phyloP scores from a whole-genome alignment of 2,329 filamentous ascomycete genomes.

The Xylaria sp. region DNA sequence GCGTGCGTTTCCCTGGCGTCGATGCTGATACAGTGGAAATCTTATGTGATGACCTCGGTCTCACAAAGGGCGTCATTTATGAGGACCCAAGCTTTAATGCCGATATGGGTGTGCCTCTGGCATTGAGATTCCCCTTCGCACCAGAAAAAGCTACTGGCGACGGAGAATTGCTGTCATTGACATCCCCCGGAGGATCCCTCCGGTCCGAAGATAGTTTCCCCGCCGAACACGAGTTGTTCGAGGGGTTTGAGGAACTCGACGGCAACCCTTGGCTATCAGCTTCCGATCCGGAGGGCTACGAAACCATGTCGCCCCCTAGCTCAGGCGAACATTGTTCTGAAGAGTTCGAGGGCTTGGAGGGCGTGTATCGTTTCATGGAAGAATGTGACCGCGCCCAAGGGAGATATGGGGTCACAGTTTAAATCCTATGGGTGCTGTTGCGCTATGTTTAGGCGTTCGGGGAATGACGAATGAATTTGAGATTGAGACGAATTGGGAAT shows the following conservation, averaged over 20 bases:
- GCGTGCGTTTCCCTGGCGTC: conserved; percentile 89
- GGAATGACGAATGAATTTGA: not conserved
- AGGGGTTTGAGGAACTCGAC: conserved; percentile 46
- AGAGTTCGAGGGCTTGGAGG: conserved; percentile 61
- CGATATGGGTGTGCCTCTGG: conserved; percentile 71
- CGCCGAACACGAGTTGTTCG: conserved; percentile 48
- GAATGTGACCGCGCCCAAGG: conserved; percentile 56
- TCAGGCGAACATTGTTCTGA: conserved; percentile 52
- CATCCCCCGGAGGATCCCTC: conserved; percentile 56
- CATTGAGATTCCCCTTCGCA: conserved; percentile 85
- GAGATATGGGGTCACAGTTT: conserved; percentile 6
- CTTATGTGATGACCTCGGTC: conserved; percentile 85
- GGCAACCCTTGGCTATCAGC: conserved; percentile 57
- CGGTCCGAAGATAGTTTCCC: conserved; percentile 46
- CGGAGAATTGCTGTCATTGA: conserved; percentile 39
- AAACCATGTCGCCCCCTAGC: conserved; percentile 56
- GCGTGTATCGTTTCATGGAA: conserved; percentile 63
- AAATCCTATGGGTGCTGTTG: not conserved
- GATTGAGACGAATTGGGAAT: conserved; percentile 2
- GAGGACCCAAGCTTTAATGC: conserved; percentile 78
- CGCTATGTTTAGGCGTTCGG: conserved; percentile 12
- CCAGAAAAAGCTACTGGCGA: conserved; percentile 52
- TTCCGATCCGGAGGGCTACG: conserved; percentile 52
- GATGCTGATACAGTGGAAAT: conserved; percentile 81
- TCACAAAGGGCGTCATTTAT: conserved; percentile 76